Conservation (phyloP, 164 flowering plant genomes). For the Stephania cephalantha region DNA sequence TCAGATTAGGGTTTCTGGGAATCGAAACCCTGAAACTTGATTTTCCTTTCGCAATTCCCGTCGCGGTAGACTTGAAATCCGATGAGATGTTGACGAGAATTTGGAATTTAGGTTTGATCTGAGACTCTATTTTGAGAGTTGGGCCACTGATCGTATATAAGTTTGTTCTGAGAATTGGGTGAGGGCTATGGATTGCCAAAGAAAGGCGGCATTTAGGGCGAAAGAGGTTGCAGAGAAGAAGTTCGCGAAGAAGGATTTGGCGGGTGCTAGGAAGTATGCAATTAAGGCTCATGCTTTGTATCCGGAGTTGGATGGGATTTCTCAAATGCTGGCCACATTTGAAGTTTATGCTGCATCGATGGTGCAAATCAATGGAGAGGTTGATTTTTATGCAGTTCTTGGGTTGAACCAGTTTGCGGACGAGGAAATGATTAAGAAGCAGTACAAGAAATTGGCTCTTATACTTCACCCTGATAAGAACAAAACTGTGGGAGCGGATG, state of each 20-base stretch:
- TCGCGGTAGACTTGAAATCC: background rate
- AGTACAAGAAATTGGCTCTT: slow-evolving; percentile 67
- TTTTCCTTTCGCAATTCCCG: background rate
- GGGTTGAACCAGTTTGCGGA: slow-evolving; percentile 59
- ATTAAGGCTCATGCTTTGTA: slow-evolving; percentile 50
- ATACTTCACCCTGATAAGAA: slow-evolving; percentile 82
- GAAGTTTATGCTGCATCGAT: slow-evolving; percentile 56
- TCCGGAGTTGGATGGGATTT: slow-evolving; percentile 64
- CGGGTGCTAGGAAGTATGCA: slow-evolving; percentile 60
- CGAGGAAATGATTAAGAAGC: slow-evolving; percentile 48
- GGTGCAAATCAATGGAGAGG: slow-evolving; percentile 42
- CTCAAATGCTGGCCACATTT: slow-evolving; percentile 76
- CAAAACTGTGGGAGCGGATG: slow-evolving; percentile 75
- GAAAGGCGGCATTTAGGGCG: slow-evolving; percentile 57
- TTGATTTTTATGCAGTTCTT: slow-evolving; percentile 62
- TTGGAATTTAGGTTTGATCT: slow-evolving; percentile 3
- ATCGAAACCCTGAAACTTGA: slow-evolving; percentile 1
- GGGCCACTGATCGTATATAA: slow-evolving; percentile 5
- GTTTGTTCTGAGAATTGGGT: slow-evolving; percentile 17
- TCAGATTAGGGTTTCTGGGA: background rate
- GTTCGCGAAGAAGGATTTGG: slow-evolving; percentile 47
- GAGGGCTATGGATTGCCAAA: slow-evolving; percentile 46
- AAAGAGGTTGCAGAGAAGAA: slow-evolving; percentile 57
- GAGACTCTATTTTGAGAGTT: background rate
- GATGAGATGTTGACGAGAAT: background rate